Conservation (phyloP, 139 green algal species). For the Prasinococcaceae sp. region DNA sequence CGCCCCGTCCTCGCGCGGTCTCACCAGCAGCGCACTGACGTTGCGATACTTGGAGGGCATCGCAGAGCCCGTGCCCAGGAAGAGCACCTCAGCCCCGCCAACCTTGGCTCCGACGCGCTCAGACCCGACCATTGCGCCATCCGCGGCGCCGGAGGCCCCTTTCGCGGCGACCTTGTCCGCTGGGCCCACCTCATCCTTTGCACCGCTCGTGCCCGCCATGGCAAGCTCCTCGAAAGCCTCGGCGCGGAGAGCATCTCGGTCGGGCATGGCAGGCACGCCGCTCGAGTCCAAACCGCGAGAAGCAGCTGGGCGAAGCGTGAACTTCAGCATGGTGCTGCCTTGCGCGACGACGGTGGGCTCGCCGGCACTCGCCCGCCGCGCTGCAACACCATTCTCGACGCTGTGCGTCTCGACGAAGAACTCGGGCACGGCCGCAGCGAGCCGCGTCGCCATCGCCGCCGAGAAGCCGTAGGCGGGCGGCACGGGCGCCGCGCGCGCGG, state of each 20-base stretch:
- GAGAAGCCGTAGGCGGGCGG: no score
- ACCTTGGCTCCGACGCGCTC: neutral
- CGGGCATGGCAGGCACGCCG: neutral
- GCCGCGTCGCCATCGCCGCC: no score
- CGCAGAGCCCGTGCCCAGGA: constrained; percentile 40
- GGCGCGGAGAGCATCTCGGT: neutral
- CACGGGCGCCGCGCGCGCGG: no score
- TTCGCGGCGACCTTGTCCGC: neutral
- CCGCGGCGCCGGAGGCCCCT: neutral
- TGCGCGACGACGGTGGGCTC: neutral
- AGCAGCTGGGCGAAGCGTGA: neutral
- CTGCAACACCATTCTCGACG: no score
- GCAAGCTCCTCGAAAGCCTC: neutral
- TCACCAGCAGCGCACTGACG: constrained; percentile 67
- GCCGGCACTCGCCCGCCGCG: neutral
- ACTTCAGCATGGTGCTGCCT: neutral
- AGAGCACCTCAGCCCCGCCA: constrained; percentile 21
- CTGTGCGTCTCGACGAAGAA: no score
- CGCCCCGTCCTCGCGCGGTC: constrained; percentile 42
- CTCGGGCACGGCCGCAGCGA: no score
- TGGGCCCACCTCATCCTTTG: neutral
- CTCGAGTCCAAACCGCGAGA: neutral
- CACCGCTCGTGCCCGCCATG: neutral
- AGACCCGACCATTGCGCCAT: neutral
- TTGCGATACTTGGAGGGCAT: constrained; percentile 91